Base-by-base conservation (phyloP, 2,329 filamentous ascomycete genomes). In the Talaromyces rugulosus region DNA sequence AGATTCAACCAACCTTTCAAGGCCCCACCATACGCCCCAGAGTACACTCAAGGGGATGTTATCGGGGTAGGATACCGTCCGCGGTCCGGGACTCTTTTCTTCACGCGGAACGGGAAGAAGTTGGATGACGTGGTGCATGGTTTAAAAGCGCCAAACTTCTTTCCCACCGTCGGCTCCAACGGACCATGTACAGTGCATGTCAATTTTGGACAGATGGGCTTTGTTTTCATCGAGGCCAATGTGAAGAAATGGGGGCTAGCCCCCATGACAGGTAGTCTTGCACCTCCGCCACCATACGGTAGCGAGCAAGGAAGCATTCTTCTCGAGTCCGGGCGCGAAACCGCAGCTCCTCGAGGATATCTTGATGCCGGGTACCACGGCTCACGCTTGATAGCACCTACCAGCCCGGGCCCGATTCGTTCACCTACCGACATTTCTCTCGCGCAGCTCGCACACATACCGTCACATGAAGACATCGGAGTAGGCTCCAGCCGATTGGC, bases 161-260 rank as follows among this genome's bases (percentile, higher is more conserved):
- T 99, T 78, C 95, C 95, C 0, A 95, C 95, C 0, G 86, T 99
- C n/a, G 95, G 95, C 51, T 93, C 95, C 62, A 97, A 95, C 72
- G 95, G 95, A 0, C 95, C 95, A 16, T 93, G 91, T 70, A 89
- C 89, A 34, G 86, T 99, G 1, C 94, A 99, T 74, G 95, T 98
- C 73, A 99, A 99, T 75, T 96, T 99, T 74, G 95, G 95, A 7
- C 95, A 99, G 75, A 91, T 95, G 72, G 95, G 95, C 36, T 99
- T 98, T 72, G 95, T 99, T 56, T 99, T 98, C 72, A 98, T 99
- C 69, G 95, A 99, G 78, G 95, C 94, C 65, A 99, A 99, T 71
- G 95, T 99, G 64, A 99, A 99, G 86, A 99, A 98, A 82, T 99
- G 95, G 95, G 95, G 95, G 1, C 81, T 99, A 60, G 95, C 95